Base-by-base conservation (phyloP, 1,139 yeast species). In the Lodderomyces orthopsilosis region DNA sequence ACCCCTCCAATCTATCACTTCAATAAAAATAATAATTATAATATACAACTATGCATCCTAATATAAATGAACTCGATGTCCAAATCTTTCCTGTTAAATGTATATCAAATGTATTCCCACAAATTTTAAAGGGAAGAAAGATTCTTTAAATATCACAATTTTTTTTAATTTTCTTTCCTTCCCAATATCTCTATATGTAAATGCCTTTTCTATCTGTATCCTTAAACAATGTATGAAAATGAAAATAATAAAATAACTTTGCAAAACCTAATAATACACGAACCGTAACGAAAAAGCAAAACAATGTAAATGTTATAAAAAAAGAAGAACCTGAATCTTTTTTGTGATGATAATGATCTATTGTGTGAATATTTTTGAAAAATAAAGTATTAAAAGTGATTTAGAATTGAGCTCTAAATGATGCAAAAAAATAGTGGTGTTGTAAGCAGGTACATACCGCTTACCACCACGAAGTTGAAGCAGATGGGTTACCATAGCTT, bases 401-500 rank as follows among this genome's bases (percentile, higher is more conserved):
- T 18, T 34, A 22, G 36, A 34, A 12, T 32, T 18, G 36, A 34
- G 36, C 13, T 21, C 21, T 22, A 36, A 36, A 36, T 36, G 38
- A 34, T 34, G 26, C 14, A 15, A 33, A 15, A 15, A 33, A 33
- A 19, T 10, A 33, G 5, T 33, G 23, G 26, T 21, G 24, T 10
- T 24, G 28, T 24, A 22, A 22, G 24, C n/a, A n/a, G n/a, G n/a
- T n/a, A n/a, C n/a, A n/a, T n/a, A n/a, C n/a, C 28, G 7, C 27
- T 58, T 61, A 70, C 76, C 76, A 70, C 75, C 75, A 70, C 36
- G 74, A 68, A 55, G 59, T 62, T 52, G 59, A 54, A 43, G 30
- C 34, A 23, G 69, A 52, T 48, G 65, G 67, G 56, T 67, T 67
- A 40, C 73, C 74, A 50, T 66, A 66, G 41, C 54, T 52, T 21